A percentile compares a stretch with the other conserved stretches of the same genome.
Evolutionary conservation across 2,329 filamentous ascomycete species (phyloP).

Genomic region (Colletotrichum sp.): DNA sequence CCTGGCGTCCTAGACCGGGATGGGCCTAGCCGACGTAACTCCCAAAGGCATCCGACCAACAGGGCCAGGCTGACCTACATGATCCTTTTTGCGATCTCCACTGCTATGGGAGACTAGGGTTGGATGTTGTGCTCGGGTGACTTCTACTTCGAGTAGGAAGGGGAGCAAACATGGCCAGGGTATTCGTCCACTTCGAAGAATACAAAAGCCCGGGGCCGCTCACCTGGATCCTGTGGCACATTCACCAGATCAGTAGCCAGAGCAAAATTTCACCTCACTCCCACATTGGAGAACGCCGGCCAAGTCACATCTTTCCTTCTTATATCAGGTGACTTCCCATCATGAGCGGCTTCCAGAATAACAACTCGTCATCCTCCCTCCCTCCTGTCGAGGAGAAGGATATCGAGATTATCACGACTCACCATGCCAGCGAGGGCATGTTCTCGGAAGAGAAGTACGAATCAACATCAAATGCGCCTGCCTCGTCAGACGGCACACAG

Average conservation of each 20-base stretch:
- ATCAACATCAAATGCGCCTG: not conserved
- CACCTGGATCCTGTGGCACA: not conserved
- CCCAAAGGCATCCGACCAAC: not conserved
- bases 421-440: not conserved
- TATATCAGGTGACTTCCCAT: not conserved
- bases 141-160: not conserved
- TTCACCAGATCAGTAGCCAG: not conserved
- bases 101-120: not conserved
- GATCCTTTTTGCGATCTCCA: not conserved
- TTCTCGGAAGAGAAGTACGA: not conserved
- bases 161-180: conserved; percentile 3
- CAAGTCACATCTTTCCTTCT: not conserved
- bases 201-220: not conserved
- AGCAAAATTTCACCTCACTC: not conserved
- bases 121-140: not conserved
- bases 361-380: not conserved
- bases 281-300: not conserved
- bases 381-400: conserved; percentile 3
- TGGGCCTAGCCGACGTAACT: not conserved
- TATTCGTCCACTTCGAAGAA: not conserved
- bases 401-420: not conserved
- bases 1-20: not conserved
- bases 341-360: not conserved
- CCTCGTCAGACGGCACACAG: not conserved
- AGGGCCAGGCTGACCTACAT: not conserved